These are phyloP conservation scores for Nephelium lappaceum DNA, from an alignment of 345 rosid genomes.

Conservation along the genomic window DNA sequence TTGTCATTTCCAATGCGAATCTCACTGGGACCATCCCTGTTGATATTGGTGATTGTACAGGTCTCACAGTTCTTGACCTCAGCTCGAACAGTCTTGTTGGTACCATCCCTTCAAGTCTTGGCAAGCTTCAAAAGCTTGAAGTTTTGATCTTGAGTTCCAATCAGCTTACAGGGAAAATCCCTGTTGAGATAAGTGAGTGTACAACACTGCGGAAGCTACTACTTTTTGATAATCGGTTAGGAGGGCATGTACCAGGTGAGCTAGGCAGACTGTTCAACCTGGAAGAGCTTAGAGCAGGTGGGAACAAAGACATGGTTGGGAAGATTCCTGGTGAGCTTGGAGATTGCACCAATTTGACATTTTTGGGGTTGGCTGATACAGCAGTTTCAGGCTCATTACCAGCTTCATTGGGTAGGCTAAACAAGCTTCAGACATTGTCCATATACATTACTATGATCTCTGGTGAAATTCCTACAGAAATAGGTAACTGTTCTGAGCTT, in stretches of 20 bases:
- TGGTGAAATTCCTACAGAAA: conserved; percentile 83
- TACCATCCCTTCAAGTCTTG: conserved; percentile 60
- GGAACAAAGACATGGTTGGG: conserved; percentile 75
- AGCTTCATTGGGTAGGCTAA: conserved; percentile 67
- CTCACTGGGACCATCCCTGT: conserved; percentile 68
- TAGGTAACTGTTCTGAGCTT: conserved; percentile 90
- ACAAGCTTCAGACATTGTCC: conserved; percentile 67
- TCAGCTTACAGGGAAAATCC: conserved; percentile 80
- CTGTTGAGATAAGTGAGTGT: conserved; percentile 59
- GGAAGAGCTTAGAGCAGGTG: conserved; percentile 78
- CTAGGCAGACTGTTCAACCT: conserved; percentile 62
- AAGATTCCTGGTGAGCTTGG: conserved; percentile 76
- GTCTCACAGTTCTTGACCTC: conserved; percentile 54
- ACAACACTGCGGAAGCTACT: conserved; percentile 46
- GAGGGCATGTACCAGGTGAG: conserved; percentile 75
- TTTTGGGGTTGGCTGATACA: conserved; percentile 81
- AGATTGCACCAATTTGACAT: conserved; percentile 71
- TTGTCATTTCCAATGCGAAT: conserved; percentile 69
- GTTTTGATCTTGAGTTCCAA: conserved; percentile 72
- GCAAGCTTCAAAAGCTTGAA: conserved; percentile 55
- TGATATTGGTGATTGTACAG: conserved; percentile 49
- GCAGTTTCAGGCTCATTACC: conserved; percentile 73
- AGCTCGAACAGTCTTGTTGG: conserved; percentile 71
- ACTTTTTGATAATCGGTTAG: conserved; percentile 70
- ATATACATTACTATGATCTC: conserved; percentile 74